Evolutionary conservation across 108 stramenopile species (phyloP), one percentile per base, ranked within the genome.

Genomic region (Epipyxis sp.): DNA sequence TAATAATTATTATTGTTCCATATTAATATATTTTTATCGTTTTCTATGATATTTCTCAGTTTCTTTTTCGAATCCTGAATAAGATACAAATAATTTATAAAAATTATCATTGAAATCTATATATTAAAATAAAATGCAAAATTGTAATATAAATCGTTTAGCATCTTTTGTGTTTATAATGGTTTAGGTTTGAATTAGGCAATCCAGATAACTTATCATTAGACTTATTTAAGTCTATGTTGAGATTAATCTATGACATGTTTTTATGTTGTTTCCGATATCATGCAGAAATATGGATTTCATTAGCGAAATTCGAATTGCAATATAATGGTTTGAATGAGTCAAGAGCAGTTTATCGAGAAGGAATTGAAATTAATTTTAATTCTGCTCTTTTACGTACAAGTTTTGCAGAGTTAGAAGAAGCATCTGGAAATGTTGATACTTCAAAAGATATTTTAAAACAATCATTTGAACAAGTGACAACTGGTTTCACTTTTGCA

Each of bases 401-500:
- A 10, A 42, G 25, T 13, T 32, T 74, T 37, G 71, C 71, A 29
- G 71, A 74, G 13, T 34, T 74, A 29, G 71, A 74, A 42, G 71
- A 74, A 37, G 27, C 6, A 10, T 10, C 3, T 10, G 25, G 25
- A 37, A 13, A 25, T 42, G 27, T 74, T 10, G 71, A 74, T 3
- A 42, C 10, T 10, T 37, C 32, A 3, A 29, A 34, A 29, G 32
- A 37, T 3, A 25, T 74, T 3, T 42, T 74, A 10, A 6, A 74
- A 42, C n/a, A 57, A 10, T 27, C 34, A 30, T 74, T 74, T 42
- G 71, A 34, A 13, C 32, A 10, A 32, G n/a, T 34, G 34, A 37
- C 71, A 16, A 32, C 10, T 42, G 71, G 46, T 42, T 74, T 74
- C 50, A 74, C 71, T 42, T 74, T 74, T 32, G 3, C 71, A 29